These are phyloP conservation scores for Gnaphalium uliginosum DNA, from an alignment of 129 eudicot species.

Conservation along the genomic window DNA sequence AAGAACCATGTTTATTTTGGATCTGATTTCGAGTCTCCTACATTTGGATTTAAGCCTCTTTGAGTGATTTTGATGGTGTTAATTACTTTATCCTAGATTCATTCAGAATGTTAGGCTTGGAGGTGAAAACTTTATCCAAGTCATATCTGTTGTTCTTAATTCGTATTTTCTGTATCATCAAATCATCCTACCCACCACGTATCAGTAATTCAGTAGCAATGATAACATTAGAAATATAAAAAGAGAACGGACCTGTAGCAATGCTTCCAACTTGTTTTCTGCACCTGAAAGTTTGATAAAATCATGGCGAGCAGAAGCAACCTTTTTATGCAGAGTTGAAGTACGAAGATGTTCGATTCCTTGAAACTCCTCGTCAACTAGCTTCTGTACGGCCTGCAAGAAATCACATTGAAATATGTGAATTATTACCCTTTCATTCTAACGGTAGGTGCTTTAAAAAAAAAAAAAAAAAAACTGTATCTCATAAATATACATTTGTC, in stretches of 20 bases:
- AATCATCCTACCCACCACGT: too few relatives aligned
- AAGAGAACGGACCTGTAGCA: constrained; percentile 66
- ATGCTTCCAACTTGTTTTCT: constrained; percentile 91
- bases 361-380: constrained; percentile 92
- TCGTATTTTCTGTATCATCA: too few relatives aligned
- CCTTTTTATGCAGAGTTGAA: constrained; percentile 82
- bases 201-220: neutral
- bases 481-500: constrained; percentile 62
- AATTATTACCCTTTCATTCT: neutral
- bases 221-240: neutral
- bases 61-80: too few relatives aligned
- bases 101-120: too few relatives aligned
- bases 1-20: too few relatives aligned
- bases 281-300: constrained; percentile 88
- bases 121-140: too few relatives aligned
- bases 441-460: neutral
- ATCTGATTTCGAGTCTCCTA: too few relatives aligned
- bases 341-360: constrained; percentile 92
- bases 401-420: neutral
- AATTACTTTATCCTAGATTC: too few relatives aligned
- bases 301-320: constrained; percentile 94
- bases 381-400: constrained; percentile 72
- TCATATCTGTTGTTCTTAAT: too few relatives aligned
- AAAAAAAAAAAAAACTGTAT: neutral
- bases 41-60: too few relatives aligned